Conservation (phyloP, 257 asterid genomes). For the Ehretia macrophylla region DNA sequence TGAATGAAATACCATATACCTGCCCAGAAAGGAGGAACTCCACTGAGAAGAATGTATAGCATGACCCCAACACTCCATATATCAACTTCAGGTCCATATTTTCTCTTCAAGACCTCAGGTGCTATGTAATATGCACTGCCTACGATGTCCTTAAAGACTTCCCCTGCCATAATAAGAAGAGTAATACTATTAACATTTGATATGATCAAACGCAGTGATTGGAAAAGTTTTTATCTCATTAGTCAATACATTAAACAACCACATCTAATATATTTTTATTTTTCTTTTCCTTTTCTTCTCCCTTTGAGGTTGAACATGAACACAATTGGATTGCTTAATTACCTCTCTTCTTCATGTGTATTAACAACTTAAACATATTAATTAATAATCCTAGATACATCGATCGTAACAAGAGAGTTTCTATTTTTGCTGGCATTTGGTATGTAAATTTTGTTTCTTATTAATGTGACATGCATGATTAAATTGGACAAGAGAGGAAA, state of each 20-base stretch:
- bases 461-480: not conserved
- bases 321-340: no score
- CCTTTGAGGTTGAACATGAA: no score
- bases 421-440: no score
- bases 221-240: not conserved
- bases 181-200: not conserved
- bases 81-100: conserved; percentile 90
- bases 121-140: conserved; percentile 98
- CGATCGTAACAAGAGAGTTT: no score
- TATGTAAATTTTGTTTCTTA: no score
- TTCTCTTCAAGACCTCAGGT: conserved; percentile 90
- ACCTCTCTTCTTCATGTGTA: no score
- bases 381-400: no score
- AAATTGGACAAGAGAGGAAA: not conserved
- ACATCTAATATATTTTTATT: no score
- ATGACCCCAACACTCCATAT: conserved; percentile 97
- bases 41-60: conserved; percentile 83
- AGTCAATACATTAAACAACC: not conserved
- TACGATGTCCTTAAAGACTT: conserved; percentile 76
- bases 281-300: no score
- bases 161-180: conserved; percentile 48
- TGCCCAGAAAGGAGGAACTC: conserved; percentile 98
- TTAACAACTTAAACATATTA: no score
- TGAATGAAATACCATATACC: conserved; percentile 37
- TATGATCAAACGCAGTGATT: no score